These are phyloP conservation scores for Aspergillus leporis DNA, from an alignment of 495 filamentous ascomycete genomes.

Conservation along the genomic window DNA sequence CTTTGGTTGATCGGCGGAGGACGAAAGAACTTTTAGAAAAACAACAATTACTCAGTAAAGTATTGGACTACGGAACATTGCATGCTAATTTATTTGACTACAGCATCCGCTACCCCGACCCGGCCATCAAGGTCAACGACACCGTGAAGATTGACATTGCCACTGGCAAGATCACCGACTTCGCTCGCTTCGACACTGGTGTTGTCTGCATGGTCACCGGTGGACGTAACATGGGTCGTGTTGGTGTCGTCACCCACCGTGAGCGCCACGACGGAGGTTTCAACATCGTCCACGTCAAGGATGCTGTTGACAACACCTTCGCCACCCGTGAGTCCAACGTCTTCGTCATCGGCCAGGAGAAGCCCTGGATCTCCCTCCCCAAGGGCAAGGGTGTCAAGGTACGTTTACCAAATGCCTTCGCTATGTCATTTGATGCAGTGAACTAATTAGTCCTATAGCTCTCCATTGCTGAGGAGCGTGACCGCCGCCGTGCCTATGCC, in stretches of 20 bases:
- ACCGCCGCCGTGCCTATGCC: constrained; percentile 82
- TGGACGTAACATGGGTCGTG: constrained; percentile 99
- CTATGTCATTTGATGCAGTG: neutral
- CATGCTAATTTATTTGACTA: constrained; percentile 40
- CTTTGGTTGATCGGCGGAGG: constrained; percentile 76
- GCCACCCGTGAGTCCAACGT: constrained; percentile 98
- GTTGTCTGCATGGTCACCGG: constrained; percentile 96
- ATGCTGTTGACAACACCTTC: constrained; percentile 98
- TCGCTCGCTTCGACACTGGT: constrained; percentile 95
- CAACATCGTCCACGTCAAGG: constrained; percentile 99
- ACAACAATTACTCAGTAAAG: constrained; percentile 32
- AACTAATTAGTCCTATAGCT: constrained; percentile 53
- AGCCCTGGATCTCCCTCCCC: constrained; percentile 97
- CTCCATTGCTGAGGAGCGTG: constrained; percentile 95
- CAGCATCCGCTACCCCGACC: constrained; percentile 99
- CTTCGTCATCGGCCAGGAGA: constrained; percentile 94
- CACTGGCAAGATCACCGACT: constrained; percentile 95
- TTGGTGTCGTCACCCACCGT: constrained; percentile 99
- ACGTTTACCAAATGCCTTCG: constrained; percentile 22
- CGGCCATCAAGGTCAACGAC: constrained; percentile 98
- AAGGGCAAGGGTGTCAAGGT: constrained; percentile 99
- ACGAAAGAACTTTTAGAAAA: constrained; percentile 31
- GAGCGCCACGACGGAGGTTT: constrained; percentile 99
- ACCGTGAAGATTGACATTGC: constrained; percentile 97
- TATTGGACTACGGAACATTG: constrained; percentile 23